phyloP scores from a whole-genome alignment of 768 basidiomycete species.

The Russula foetens region DNA sequence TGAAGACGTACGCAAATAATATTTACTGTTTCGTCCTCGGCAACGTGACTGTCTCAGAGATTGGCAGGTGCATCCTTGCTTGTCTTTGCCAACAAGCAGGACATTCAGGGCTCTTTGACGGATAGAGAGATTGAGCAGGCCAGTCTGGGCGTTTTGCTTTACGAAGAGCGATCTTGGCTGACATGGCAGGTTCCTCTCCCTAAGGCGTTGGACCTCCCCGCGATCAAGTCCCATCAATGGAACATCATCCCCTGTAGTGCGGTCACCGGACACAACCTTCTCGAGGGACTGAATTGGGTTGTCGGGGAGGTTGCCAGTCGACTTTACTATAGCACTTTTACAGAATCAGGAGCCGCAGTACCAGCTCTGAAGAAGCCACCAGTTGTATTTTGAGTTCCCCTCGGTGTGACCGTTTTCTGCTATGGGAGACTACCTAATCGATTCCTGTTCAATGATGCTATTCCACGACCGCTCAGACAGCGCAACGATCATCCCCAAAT shows the following conservation, averaged over 20 bases:
- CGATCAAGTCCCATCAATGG: slow-evolving; percentile 87
- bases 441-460: no score
- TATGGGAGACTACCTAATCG: background rate
- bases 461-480: no score
- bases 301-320: slow-evolving; percentile 82
- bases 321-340: slow-evolving; percentile 66
- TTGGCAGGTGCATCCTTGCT: slow-evolving; percentile 93
- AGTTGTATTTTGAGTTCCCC: background rate
- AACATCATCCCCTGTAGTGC: slow-evolving; percentile 89
- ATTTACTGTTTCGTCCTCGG: background rate
- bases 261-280: slow-evolving; percentile 77
- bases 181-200: background rate
- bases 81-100: slow-evolving; percentile 97
- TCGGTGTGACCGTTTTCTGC: background rate
- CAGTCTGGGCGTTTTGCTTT: slow-evolving; percentile 28
- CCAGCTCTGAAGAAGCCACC: background rate
- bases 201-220: slow-evolving; percentile 72
- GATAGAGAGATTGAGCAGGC: slow-evolving; percentile 78
- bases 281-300: slow-evolving; percentile 86
- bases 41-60: slow-evolving; percentile 42
- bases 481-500: no score
- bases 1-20: slow-evolving; percentile 64
- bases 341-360: background rate
- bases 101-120: slow-evolving; percentile 81
- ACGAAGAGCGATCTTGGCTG: background rate